phyloP scores from a whole-genome alignment of 2,329 filamentous ascomycete genomes.

The Colletotrichum cereale region DNA sequence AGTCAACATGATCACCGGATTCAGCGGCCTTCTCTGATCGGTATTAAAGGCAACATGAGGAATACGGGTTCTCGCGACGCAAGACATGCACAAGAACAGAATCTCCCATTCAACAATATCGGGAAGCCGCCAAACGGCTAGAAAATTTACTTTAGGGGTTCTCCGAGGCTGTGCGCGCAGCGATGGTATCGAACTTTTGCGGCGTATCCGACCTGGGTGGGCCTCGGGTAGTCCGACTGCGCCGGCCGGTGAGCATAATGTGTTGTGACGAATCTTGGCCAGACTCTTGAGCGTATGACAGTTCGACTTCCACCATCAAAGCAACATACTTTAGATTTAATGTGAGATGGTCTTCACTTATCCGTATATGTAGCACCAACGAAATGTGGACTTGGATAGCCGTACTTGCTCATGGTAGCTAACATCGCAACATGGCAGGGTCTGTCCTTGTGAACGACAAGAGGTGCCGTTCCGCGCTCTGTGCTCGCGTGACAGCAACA shows the following conservation, averaged over 20 bases:
- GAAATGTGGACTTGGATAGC: neutral
- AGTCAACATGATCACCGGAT: no score
- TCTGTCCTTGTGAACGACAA: neutral
- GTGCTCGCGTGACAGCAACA: neutral
- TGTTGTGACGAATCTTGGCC: neutral
- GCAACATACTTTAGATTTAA: neutral
- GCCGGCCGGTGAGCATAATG: neutral
- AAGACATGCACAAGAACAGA: no score
- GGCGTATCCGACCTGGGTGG: no score
- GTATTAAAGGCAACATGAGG: neutral
- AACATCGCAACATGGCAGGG: neutral
- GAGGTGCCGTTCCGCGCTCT: slow-evolving; percentile 13
- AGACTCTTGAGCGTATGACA: neutral
- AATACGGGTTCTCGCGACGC: neutral
- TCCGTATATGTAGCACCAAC: neutral
- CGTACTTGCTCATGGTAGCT: no score
- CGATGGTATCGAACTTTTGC: neutral
- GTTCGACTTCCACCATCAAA: neutral
- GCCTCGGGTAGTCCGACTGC: neutral
- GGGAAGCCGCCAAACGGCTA: no score
- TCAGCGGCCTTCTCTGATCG: neutral
- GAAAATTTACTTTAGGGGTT: no score
- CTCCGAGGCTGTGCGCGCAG: neutral
- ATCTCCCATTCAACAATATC: no score
- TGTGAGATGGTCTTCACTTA: neutral